Evolutionary conservation across 768 basidiomycete species (phyloP), one percentile per base, ranked within the genome.

Genomic region (Dioszegia hungarica): DNA sequence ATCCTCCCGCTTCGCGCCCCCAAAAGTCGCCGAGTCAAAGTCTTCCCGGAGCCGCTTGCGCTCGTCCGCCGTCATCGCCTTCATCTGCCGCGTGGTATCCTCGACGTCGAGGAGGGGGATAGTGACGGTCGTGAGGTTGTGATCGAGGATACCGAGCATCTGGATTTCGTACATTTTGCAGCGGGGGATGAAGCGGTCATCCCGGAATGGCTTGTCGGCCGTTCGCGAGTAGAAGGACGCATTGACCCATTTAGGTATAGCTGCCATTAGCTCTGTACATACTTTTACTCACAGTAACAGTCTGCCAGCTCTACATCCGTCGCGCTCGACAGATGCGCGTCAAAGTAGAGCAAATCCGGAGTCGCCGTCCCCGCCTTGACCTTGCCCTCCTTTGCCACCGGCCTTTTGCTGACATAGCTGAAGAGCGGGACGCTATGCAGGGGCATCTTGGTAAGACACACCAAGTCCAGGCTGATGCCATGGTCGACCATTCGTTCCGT

Each of bases 131-230:
- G 90, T 84, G 28, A 95, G 86, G 64, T 94, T 91, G 64, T 93
- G 89, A 63, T 91, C 91, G 40, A 94, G 79, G 9, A 94, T 79
- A 5, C 93, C 93, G 1, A 95, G 82, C 88, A 90, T 93, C 69
- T 95, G 88, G 36, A 95, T 90, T 70, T 93, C 89, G 67, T 91
- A 89, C 90, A 95, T 94, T 78, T 90, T 89, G n/a, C 89, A 91
- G 28, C 94, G 84, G 5, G 90, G 87, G 24, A 97, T 80, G 72
- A 97, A 98, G 59, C 94, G 92, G 63, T 64, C 78, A 27, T 67
- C 59, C 6, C 78, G 73, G 59, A 78, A 77, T 11, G 78, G 78
- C 55, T 78, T 78, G 66, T 79, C 78, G 55, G 76, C 73, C 17
- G 77, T 74, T 27, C 71, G 70, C 1, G 74, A 73, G 61, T 77